Evolutionary conservation across 805 yeast species (phyloP), one percentile per base, ranked within the genome.

Genomic region (Candida lessepsii): DNA sequence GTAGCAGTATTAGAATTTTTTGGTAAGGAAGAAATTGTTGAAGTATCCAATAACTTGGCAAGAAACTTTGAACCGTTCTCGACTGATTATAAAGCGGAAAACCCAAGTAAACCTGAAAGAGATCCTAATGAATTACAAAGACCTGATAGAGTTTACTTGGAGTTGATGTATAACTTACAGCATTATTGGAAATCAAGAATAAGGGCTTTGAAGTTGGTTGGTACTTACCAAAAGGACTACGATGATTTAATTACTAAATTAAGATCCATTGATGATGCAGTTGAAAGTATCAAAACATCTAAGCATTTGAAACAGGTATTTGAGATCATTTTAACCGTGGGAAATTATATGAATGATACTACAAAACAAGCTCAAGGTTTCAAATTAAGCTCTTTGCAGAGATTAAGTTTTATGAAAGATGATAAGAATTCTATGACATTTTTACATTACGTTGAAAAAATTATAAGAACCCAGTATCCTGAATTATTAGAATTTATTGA

Each of bases 321-420:
- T 44, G 80, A 76, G 46, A 76, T 85, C 30, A 81, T 85, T 45
- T 75, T 82, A 48, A 80, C 81, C 10, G 77, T 85, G 41, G 95
- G 93, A 46, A 85, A 85, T 51, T 83, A 76, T 50, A 85, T 85
- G 93, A 85, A 85, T 56, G 88, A 82, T 51, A 60, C 71, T 5
- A 69, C 82, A 3, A 84, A 81, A 51, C 74, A 75, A 46, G 89
- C 86, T 0, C 69, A 70, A 24, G 95, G 95, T 15, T 83, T 85
- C 60, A 81, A 76, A 51, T 65, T 85, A 42, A 73, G 81, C 31
- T 81, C 91, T 0, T 67, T 85, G 43, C 86, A 76, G 50, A 71
- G 88, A 54, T 67, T 85, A 46, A 76, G 80, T 25, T 84, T 83
- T 57, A 76, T 85, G 67, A 85, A 85, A 63, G 84, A 81, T 54